A percentile compares a stretch with the other conserved stretches of the same genome.
phyloP scores from a whole-genome alignment of 306 rosid species.

The Herpetospermum pedunculosum region DNA sequence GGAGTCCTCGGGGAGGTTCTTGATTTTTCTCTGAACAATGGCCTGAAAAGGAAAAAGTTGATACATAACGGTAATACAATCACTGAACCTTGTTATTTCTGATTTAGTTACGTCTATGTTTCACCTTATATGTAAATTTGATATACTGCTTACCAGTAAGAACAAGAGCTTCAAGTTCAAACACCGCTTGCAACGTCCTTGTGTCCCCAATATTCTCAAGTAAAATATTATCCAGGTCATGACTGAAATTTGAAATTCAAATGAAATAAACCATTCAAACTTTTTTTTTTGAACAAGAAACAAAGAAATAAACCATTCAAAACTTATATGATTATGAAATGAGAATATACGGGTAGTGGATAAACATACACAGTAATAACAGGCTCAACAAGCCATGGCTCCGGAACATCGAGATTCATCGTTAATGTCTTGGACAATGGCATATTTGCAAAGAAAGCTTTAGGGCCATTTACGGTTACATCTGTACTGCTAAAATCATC shows the following conservation, averaged over 20 bases:
- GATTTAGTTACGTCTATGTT: neutral
- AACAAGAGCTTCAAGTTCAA: slow-evolving; percentile 98
- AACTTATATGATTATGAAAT: slow-evolving; percentile 9
- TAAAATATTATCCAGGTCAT: slow-evolving; percentile 95
- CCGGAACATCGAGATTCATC: slow-evolving; percentile 99
- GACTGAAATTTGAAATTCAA: slow-evolving; percentile 63
- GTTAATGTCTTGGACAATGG: slow-evolving; percentile 94
- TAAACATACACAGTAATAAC: slow-evolving; percentile 69
- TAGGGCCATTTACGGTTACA: slow-evolving; percentile 71
- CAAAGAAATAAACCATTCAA: neutral
- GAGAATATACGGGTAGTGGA: slow-evolving; percentile 1
- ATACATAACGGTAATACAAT: neutral
- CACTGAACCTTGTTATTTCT: neutral
- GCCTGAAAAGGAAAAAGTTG: slow-evolving; percentile 35
- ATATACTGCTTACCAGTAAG: slow-evolving; percentile 52
- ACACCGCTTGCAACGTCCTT: slow-evolving; percentile 83
- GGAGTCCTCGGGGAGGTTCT: slow-evolving; percentile 92
- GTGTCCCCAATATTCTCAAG: slow-evolving; percentile 93
- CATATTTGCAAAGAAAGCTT: slow-evolving; percentile 96
- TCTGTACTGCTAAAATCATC: slow-evolving; percentile 81
- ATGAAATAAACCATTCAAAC: neutral
- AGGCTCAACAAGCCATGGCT: slow-evolving; percentile 99
- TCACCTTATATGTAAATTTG: neutral
- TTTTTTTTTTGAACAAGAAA: too few relatives aligned
- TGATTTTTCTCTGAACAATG: slow-evolving; percentile 96